Evolutionary conservation across 2,329 filamentous ascomycete species (phyloP), one percentile per base, ranked within the genome.

Genomic region (Beauveria sp.): DNA sequence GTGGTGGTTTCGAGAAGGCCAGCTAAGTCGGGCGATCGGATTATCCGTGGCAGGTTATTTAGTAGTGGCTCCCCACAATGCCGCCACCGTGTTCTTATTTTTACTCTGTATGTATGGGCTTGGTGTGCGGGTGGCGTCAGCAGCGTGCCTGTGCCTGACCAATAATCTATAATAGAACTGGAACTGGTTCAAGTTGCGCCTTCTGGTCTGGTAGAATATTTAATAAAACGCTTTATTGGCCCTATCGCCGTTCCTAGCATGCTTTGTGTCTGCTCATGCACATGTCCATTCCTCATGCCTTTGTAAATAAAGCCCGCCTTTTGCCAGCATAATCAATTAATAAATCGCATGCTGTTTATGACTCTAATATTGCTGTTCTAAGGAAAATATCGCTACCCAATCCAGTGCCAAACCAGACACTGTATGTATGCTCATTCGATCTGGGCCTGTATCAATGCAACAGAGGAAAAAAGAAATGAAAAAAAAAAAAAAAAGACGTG

Each of bases 21-120:
- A 59, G 58, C 50, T 34, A 46, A 22, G 52, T 52, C 51, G 56
- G 61, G 56, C 61, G 61, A 63, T 63, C 51, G 55, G 57, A 57
- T 60, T 60, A 63, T 63, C 61, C 61, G 61, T 56, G 55, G 51
- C 54, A 24, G 30, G 59, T 20, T 34, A 14, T 18, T 48, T 37
- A 37, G 34, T 37, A 37, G 34, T 37, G 34, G 34, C 34, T 34
- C 22, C 43, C 56, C 37, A 59, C 61, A 62, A 62, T 62, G 61
- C 61, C 61, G 61, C 61, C 61, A 63, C 61, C 52, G 61, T 63
- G 61, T 63, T 63, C 61, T 51, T 46, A 59, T 60, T 37, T 37
- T 37, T 37, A 14, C 34, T 37, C 34, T 37, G 5, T 37, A 6
- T 34, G 34, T 14, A 37, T 37, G 34, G 34, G 34, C 34, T 37